These are phyloP conservation scores for Sclerospora graminicola DNA, from an alignment of 352 stramenopile genomes.

Conservation along the genomic window DNA sequence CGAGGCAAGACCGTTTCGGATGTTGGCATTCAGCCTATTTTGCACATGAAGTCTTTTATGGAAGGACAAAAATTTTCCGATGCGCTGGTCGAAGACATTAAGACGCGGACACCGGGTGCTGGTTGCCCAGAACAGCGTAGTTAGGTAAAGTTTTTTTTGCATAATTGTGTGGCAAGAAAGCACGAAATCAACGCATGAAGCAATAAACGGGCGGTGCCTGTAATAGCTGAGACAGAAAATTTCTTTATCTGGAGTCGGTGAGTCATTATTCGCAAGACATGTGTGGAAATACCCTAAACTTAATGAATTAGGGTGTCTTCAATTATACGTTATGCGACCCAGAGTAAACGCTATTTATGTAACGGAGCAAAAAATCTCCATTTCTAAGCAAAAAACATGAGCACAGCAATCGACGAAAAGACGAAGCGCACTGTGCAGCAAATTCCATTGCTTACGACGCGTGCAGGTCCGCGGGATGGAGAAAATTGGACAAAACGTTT, in stretches of 20 bases:
- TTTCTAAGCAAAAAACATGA: constrained; percentile 38
- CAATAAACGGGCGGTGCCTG: too few species aligned
- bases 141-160: constrained; percentile 1
- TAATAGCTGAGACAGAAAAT: too few species aligned
- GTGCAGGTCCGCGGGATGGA: constrained; percentile 69
- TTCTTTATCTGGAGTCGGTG: too few species aligned
- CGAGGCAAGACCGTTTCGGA: constrained; percentile 86
- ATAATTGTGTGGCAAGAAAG: neutral
- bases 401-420: constrained; percentile 71
- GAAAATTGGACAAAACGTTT: constrained; percentile 73
- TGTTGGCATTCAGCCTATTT: constrained; percentile 91
- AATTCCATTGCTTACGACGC: constrained; percentile 70
- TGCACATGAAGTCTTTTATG: constrained; percentile 97
- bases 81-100: constrained; percentile 80
- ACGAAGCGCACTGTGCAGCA: constrained; percentile 78
- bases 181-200: too few species aligned
- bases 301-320: too few species aligned
- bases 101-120: constrained; percentile 40
- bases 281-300: too few species aligned
- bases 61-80: constrained; percentile 75
- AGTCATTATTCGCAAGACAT: too few species aligned
- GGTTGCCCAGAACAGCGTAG: constrained; percentile 29
- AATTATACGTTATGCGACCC: too few species aligned
- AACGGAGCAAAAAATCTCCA: too few species aligned
- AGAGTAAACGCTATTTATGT: too few species aligned